These are phyloP conservation scores for Gaillardinia entomophila DNA, from an alignment of 805 yeast genomes.

Conservation along the genomic window DNA sequence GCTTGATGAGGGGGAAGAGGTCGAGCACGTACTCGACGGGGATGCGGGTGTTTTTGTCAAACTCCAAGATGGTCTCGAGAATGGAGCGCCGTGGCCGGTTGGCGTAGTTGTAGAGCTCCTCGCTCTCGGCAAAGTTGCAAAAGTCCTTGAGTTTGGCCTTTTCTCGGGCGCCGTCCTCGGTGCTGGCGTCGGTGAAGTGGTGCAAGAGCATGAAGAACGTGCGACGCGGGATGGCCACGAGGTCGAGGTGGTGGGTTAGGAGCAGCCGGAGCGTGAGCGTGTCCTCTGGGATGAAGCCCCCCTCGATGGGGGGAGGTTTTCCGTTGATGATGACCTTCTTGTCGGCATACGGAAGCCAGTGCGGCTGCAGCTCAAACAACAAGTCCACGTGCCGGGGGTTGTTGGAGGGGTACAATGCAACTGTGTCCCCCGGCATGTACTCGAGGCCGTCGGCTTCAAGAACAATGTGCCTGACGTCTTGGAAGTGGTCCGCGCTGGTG, in stretches of 20 bases:
- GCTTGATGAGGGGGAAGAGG: constrained; percentile 70
- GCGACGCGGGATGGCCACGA: constrained; percentile 76
- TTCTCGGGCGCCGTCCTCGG: constrained; percentile 65
- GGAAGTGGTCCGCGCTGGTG: constrained; percentile 73
- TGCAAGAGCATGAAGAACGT: constrained; percentile 70
- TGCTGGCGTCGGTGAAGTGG: constrained; percentile 50
- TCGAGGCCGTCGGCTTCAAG: constrained; percentile 28
- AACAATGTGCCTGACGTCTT: constrained; percentile 71
- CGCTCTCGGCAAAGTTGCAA: constrained; percentile 62
- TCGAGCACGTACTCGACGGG: constrained; percentile 77
- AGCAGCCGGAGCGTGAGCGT: constrained; percentile 63
- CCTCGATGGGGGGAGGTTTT: constrained; percentile 38
- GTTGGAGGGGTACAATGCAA: constrained; percentile 72
- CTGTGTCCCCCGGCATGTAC: constrained; percentile 76
- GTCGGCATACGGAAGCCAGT: constrained; percentile 72
- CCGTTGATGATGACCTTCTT: constrained; percentile 38
- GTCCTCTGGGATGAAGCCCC: constrained; percentile 49
- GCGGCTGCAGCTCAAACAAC: constrained; percentile 59
- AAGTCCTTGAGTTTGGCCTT: constrained; percentile 72
- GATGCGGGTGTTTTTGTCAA: constrained; percentile 59
- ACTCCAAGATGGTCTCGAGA: constrained; percentile 78
- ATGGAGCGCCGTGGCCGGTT: constrained; percentile 87
- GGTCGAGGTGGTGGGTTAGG: constrained; percentile 74
- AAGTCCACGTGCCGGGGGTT: constrained; percentile 55
- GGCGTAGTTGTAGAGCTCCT: constrained; percentile 86